Evolutionary conservation across 2,329 filamentous ascomycete genomes (phyloP), one percentile per base, ranked within the genome.

Genomic region (Colletotrichum camelliae): DNA sequence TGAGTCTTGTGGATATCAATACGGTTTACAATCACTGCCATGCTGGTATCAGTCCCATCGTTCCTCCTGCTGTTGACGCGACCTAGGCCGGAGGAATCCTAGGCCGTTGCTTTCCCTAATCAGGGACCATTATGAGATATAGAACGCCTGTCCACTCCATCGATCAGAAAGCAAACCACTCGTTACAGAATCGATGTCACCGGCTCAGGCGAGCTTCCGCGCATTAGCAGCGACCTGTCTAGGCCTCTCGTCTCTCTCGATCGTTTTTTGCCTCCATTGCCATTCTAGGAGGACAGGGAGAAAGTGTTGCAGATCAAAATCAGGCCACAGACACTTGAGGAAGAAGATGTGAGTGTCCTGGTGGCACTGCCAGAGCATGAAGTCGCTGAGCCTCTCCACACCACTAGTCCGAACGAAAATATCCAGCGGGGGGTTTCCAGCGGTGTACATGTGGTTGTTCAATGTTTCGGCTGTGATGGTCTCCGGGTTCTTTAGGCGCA

Each of bases 341-440:
- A 98, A 99, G 75, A 97, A 95, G 78, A 99, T 94, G 76, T 98
- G 94, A 0, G 97, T 98, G 78, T 96, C 90, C 82, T 98, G 92
- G 82, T 98, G 96, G 80, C 95, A 97, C 85, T 99, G 97, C 97
- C 97, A 99, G 39, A 99, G 92, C 96, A 99, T 97, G 81, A 98
- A 99, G 83, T 99, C 97, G 82, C 96, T 98, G 75, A 99, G 88
- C 65, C 97, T 91, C 84, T 96, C 94, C 16, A 99, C 97, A 33
- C 96, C 96, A 77, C 96, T 98, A 6, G 97, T 99, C 67, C 97
- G 92, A 67, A 99, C 91, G 70, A 99, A 93, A 15, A 99, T 90
- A 82, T 99, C 97, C 57, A 98, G 87, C 1, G 97, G 97, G 18
- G 97, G 97, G 77, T 94, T 93, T 69, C 92, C 92, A 65, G 94